Conservation (phyloP, 768 basidiomycete species). For the Pisolithus tinctorius region DNA sequence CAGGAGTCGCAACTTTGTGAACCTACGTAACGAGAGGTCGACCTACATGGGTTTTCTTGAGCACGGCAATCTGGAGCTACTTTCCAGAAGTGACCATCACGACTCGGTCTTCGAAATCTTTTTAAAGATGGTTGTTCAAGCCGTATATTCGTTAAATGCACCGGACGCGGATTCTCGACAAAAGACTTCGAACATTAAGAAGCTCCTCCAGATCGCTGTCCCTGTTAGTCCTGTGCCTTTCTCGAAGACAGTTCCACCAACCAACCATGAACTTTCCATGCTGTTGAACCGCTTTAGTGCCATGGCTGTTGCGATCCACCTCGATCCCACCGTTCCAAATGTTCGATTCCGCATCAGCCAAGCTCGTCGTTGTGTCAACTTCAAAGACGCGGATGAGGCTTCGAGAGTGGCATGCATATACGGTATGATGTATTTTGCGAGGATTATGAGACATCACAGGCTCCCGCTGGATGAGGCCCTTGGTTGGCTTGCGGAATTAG, state of each 20-base stretch:
- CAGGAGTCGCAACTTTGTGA: conserved; percentile 67
- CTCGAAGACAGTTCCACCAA: conserved; percentile 45
- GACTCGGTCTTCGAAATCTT: conserved; percentile 79
- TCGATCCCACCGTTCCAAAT: conserved; percentile 48
- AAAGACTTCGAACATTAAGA: conserved; percentile 44
- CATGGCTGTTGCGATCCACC: conserved; percentile 59
- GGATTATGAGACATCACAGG: conserved; percentile 49
- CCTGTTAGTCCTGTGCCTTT: conserved; percentile 69
- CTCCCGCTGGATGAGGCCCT: conserved; percentile 47
- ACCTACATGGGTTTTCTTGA: conserved; percentile 73
- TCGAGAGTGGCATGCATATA: conserved; percentile 70
- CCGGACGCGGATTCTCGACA: conserved; percentile 28
- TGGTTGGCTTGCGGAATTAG: conserved; percentile 61
- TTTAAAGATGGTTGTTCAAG: conserved; percentile 73
- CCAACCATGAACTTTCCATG: conserved; percentile 55
- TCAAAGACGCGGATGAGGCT: conserved; percentile 54
- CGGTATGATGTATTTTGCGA: conserved; percentile 64
- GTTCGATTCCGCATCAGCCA: conserved; percentile 51
- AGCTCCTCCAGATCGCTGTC: conserved; percentile 63
- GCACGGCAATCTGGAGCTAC: conserved; percentile 43
- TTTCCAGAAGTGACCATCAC: conserved; percentile 40
- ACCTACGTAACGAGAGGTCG: conserved; percentile 51
- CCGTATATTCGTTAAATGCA: conserved; percentile 27
- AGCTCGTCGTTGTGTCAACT: conserved; percentile 60
- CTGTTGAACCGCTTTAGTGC: conserved; percentile 79